Base-by-base conservation (phyloP, 2,329 filamentous ascomycete species). In the Diaporthe vaccinii region DNA sequence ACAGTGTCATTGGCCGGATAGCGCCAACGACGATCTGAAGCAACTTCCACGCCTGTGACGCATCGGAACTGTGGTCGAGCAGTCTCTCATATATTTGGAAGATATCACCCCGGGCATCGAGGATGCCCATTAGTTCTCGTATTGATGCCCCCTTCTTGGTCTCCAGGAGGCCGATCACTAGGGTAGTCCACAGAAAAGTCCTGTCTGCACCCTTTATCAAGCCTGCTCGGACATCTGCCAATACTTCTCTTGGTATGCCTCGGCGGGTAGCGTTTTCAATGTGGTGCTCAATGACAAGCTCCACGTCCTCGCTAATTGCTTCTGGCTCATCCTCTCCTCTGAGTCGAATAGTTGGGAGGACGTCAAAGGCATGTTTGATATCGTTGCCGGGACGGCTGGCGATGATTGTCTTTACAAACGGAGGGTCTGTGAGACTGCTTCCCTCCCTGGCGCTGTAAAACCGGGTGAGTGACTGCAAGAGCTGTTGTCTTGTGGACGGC, bases 181-280 rank as follows among this genome's bases (percentile, higher is more conserved):
- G 74, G 5, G 78, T 77, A 2, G 77, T 75, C 79, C 78, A 80
- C 22, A 80, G 72, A 41, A 80, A 79, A 9, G 77, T 80, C 34
- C 78, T 57, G 49, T 79, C 79, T 3, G 78, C 79, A 10, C 75
- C 61, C 25, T 46, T 41, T 12, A 76, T 62, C 7, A 79, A 75
- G 31, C 75, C 61, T n/a, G 46, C 31, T 34, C 76, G 67, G 2
- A 79, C 31, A 31, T 74, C 73, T 36, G 62, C 41, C 3, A 78
- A 55, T 1, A 78, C 58, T 28, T 76, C 74, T 8, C 72, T 22
- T n/a, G 75, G 65, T 1, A 78, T 72, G 0, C 73, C 67, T 34
- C 74, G 76, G 25, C 72, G 58, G 25, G 76, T 74, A 1, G 78
- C 59, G 9, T 76, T 70, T n/a, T 77, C 67, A 9, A 79, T 68